A percentile compares a stretch with the other conserved stretches of the same genome.
Evolutionary conservation across 495 filamentous ascomycete species (phyloP).

Genomic region (Penicillium atrosanguineum): DNA sequence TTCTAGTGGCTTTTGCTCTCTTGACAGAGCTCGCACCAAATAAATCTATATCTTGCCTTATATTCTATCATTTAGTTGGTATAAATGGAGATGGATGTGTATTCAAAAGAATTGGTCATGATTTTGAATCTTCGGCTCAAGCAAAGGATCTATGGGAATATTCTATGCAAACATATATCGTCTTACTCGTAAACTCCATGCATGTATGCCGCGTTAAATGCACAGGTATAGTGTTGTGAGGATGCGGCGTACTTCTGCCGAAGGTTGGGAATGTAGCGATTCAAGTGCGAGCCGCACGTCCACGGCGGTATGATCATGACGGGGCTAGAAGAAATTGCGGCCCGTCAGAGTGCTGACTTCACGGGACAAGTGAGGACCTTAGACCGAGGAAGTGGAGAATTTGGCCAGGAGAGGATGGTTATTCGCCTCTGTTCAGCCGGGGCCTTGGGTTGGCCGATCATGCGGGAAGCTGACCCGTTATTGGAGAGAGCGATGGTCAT

Average conservation of each 20-base stretch:
- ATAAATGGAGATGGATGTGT: not conserved
- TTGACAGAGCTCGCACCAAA: not conserved
- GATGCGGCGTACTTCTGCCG: not conserved
- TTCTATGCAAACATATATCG: slow-evolving; percentile 4
- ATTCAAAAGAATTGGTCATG: not conserved
- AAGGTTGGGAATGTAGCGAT: not conserved
- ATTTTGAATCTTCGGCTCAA: not conserved
- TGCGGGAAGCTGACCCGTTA: not conserved
- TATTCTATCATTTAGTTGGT: not conserved
- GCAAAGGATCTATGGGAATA: not conserved
- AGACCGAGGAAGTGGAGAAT: not conserved
- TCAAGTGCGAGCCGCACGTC: not conserved
- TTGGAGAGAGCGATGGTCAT: not conserved
- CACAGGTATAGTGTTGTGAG: not conserved
- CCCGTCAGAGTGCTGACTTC: not conserved
- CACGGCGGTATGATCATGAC: not conserved
- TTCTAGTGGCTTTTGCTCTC: not conserved
- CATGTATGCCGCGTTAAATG: not conserved
- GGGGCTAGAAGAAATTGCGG: not conserved
- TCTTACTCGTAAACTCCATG: not conserved
- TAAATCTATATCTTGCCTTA: not conserved
- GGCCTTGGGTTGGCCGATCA: not conserved
- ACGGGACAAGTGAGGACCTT: not conserved
- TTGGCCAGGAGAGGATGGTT: not conserved
- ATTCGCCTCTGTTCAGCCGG: not conserved